phyloP scores from a whole-genome alignment of 2,329 filamentous ascomycete genomes.

The Macrophomina pseudophaseolina region DNA sequence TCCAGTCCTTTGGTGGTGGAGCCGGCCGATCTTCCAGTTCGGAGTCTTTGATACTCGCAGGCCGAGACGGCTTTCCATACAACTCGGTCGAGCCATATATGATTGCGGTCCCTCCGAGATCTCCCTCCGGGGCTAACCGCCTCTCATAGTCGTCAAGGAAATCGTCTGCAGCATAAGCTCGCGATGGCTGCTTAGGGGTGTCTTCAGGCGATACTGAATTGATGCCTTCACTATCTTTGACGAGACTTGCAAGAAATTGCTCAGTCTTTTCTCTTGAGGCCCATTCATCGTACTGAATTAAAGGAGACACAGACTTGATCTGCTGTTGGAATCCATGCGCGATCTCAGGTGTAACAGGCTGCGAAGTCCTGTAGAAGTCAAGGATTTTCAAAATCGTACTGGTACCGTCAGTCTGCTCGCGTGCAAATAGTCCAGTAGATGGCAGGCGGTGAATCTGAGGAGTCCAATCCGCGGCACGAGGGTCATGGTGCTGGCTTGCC shows the following conservation, averaged over 20 bases:
- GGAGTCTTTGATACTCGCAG: constrained; percentile 8
- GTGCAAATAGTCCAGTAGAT: constrained; percentile 37
- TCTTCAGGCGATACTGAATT: constrained; percentile 15
- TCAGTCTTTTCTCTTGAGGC: constrained; percentile 60
- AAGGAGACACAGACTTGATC: constrained; percentile 56
- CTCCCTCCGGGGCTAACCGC: constrained; percentile 33
- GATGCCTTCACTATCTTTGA: constrained; percentile 36
- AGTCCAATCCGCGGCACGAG: constrained; percentile 34
- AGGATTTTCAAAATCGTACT: constrained; percentile 49
- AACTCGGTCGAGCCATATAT: constrained; percentile 36
- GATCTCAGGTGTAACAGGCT: constrained; percentile 45
- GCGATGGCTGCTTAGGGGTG: constrained; percentile 30
- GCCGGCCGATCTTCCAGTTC: constrained; percentile 37
- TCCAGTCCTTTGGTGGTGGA: constrained; percentile 50
- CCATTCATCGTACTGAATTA: constrained; percentile 52
- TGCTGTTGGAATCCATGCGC: constrained; percentile 47
- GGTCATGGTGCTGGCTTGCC: constrained; percentile 30
- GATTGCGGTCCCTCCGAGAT: constrained; percentile 43
- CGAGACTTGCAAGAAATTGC: constrained; percentile 58
- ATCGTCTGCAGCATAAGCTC: constrained; percentile 34
- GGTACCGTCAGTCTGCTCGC: constrained; percentile 42
- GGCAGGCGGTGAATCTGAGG: constrained; percentile 32
- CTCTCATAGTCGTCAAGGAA: constrained; percentile 27
- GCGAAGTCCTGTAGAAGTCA: constrained; percentile 47
- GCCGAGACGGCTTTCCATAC: constrained; percentile 23